A percentile compares a stretch with the other conserved stretches of the same genome.
These are phyloP conservation scores for Lepiota brunneoincarnata DNA, from an alignment of 768 basidiomycete species.

Conservation along the genomic window DNA sequence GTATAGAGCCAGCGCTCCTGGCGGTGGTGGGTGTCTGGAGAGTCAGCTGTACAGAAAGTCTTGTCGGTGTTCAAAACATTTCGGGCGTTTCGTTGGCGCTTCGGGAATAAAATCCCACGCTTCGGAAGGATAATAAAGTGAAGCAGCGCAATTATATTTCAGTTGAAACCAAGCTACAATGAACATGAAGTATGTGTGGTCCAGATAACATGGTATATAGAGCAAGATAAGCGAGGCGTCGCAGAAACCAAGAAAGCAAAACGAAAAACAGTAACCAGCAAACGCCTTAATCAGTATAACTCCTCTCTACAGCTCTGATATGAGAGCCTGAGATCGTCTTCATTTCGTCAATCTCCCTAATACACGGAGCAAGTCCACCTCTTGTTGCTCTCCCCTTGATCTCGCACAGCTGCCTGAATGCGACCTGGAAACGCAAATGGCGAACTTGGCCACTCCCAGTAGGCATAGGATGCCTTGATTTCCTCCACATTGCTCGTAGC, in stretches of 20 bases:
- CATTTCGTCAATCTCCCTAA: slow-evolving; percentile 11
- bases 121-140: no score
- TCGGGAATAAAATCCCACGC: slow-evolving; percentile 1
- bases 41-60: background rate
- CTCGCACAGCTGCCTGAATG: slow-evolving; percentile 8
- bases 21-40: background rate
- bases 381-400: slow-evolving; percentile 1
- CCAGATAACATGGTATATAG: no score
- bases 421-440: background rate
- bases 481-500: slow-evolving; percentile 33
- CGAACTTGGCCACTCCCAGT: slow-evolving; percentile 12
- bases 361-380: slow-evolving; percentile 5
- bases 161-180: no score
- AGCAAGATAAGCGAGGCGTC: no score
- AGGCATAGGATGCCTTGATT: slow-evolving; percentile 61
- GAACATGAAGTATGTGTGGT: no score
- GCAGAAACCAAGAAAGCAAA: background rate
- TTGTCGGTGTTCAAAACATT: background rate
- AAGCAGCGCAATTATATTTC: no score
- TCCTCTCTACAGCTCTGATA: slow-evolving; percentile 6
- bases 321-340: slow-evolving; percentile 3
- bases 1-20: background rate
- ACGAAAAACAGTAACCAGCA: background rate
- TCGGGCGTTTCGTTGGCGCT: background rate
- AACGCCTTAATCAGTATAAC: slow-evolving; percentile 2